Percentiles rank a stretch among this genome's conserved stretches.
Evolutionary conservation across 2,329 filamentous ascomycete genomes (phyloP).

Genomic region (Bipolaris bicolor): DNA sequence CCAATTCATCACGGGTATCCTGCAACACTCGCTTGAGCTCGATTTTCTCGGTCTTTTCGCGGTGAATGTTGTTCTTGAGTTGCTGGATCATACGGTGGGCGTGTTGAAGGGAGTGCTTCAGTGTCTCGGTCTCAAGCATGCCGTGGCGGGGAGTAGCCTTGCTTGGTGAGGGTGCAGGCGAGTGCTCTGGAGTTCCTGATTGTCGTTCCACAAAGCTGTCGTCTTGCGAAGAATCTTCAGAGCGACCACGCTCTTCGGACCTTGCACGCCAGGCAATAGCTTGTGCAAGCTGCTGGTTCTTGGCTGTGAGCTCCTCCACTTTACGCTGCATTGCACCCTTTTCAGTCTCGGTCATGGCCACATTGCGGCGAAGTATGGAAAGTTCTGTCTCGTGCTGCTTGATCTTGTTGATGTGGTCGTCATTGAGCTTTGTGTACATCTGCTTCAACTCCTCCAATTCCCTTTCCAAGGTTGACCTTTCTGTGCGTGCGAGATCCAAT

Average conservation of each 20-base stretch:
- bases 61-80: conserved; percentile 90
- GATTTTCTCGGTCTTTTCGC: conserved; percentile 98
- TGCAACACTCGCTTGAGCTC: conserved; percentile 95
- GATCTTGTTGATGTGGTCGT: conserved; percentile 76
- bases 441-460: conserved; percentile 91
- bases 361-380: conserved; percentile 79
- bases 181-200: conserved; percentile 78
- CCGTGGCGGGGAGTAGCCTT: conserved; percentile 91
- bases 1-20: conserved; percentile 91
- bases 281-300: conserved; percentile 89
- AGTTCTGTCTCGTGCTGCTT: conserved; percentile 92
- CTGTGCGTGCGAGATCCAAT: conserved; percentile 71
- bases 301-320: conserved; percentile 83
- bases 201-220: conserved; percentile 62
- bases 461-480: conserved; percentile 79
- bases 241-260: conserved; percentile 63
- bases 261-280: conserved; percentile 78
- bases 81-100: conserved; percentile 97
- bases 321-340: conserved; percentile 78
- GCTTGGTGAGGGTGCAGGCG: conserved; percentile 85
- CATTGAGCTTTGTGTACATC: conserved; percentile 75
- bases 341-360: conserved; percentile 79
- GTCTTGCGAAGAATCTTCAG: conserved; percentile 60
- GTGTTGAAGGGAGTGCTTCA: conserved; percentile 92
- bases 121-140: conserved; percentile 90